Evolutionary conservation across 495 filamentous ascomycete species (phyloP).

Genomic region (Polyplosphaeria fusca): DNA sequence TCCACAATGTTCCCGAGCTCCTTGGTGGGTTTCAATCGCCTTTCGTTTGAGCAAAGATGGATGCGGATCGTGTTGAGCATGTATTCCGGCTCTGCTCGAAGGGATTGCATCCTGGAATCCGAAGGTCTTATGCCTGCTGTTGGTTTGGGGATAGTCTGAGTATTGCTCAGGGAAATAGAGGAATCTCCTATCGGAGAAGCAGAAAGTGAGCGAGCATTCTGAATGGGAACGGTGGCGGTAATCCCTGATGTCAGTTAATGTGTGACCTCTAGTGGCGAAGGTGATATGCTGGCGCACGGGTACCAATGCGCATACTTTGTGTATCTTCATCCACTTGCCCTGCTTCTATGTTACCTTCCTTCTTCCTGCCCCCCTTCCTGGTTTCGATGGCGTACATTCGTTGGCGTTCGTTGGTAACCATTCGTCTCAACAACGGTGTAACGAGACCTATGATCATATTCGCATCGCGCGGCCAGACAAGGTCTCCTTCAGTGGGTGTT

Average conservation of each 20-base stretch:
- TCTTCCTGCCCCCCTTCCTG: conserved; percentile 50
- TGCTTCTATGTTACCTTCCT: conserved; percentile 43
- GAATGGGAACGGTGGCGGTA: background rate
- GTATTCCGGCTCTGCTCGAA: background rate
- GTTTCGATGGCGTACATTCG: conserved; percentile 60
- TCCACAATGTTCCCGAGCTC: background rate
- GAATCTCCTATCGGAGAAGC: background rate
- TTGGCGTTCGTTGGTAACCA: conserved; percentile 65
- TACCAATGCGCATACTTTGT: background rate
- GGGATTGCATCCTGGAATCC: background rate
- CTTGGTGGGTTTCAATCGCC: background rate
- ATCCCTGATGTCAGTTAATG: background rate
- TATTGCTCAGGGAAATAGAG: background rate
- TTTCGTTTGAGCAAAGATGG: background rate
- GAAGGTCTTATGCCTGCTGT: background rate
- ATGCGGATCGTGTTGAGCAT: background rate
- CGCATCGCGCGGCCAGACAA: conserved; percentile 54
- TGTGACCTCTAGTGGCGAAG: background rate
- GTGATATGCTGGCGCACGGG: background rate
- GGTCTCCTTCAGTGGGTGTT: conserved; percentile 36
- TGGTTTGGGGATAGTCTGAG: background rate
- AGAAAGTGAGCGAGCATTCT: background rate
- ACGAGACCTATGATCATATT: conserved; percentile 57
- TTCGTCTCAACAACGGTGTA: conserved; percentile 57
- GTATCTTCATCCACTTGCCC: background rate